These are phyloP conservation scores for Ulota crispa DNA, from an alignment of 225 moss, liverwort and hornwort genomes.

Conservation along the genomic window DNA sequence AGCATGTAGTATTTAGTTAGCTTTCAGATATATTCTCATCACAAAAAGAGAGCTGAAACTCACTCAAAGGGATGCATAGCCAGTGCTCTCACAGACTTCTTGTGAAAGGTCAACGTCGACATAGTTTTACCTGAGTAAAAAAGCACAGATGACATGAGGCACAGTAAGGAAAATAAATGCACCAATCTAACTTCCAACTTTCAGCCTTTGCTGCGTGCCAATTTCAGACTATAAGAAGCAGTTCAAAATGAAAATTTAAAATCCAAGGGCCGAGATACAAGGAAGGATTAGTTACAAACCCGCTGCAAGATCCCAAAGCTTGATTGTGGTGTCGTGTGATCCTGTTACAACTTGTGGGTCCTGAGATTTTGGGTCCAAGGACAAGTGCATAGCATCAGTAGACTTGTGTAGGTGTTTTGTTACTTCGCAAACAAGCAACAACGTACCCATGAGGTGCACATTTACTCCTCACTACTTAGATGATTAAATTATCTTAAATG, in stretches of 20 bases:
- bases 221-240: neutral
- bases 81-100: constrained; percentile 96
- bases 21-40: neutral
- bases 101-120: constrained; percentile 96
- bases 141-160: constrained; percentile 14
- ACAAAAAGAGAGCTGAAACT: constrained; percentile 36
- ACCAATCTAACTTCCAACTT: neutral
- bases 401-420: neutral
- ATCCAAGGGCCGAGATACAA: neutral
- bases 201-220: neutral
- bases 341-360: constrained; percentile 99
- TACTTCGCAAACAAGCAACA: neutral
- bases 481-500: neutral
- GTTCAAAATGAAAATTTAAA: neutral
- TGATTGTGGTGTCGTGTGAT: constrained; percentile 98
- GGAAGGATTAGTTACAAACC: constrained; percentile 49
- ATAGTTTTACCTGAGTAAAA: constrained; percentile 76
- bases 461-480: neutral
- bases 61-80: constrained; percentile 99
- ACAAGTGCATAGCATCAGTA: constrained; percentile 17
- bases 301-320: constrained; percentile 98
- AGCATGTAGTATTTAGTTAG: neutral
- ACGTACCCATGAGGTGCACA: neutral
- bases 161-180: neutral
- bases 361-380: constrained; percentile 39